Base-by-base conservation (phyloP, 129 eudicot genomes). In the sunflower (Helianthus annuus) region DNA sequence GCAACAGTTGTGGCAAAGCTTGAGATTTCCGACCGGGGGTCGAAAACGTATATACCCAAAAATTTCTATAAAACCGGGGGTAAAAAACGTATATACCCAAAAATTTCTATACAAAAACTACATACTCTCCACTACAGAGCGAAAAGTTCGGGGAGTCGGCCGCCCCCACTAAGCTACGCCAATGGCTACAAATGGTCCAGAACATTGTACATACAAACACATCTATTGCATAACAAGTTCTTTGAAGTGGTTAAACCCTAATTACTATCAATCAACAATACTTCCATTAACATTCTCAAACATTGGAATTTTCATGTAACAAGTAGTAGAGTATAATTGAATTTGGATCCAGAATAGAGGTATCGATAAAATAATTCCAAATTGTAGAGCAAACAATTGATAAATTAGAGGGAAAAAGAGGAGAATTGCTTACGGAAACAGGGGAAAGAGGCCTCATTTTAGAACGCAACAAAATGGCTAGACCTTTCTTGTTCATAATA, bases 391-490 rank as follows among this genome's bases (percentile, higher is more conserved):
- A 66, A 56, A 56, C 54, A 52, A 66, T 63, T 10, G 70, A 63
- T 66, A 36, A 40, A 40, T 27, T 34, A 38, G 29, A 10, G 72
- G 48, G 62, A 49, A 54, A 56, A 46, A 27, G n/a, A 55, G 24
- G 66, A 48, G 17, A 29, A 63, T 9, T 45, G 73, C 84, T 78
- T 83, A 86, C 92, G 66, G 96, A 69, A 65, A 78, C 69, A 63
- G 91, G 88, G 22, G 90, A 80, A 51, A 84, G 78, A 0, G 92
- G 89, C 71, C 91, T 81, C 96, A 93, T 93, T 89, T 76, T 90
- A 64, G 98, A 76, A 48, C 98, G 89, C 95, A 93, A 74, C 49
- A 93, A 74, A 84, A 93, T 85, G 9, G 96, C 82, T 29, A 93
- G 88, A 29, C 81, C 96, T 79, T 87, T 93, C 79, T 63, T 89